These are phyloP conservation scores for Picocystis sp. DNA, from an alignment of 163 green algal species.

Conservation along the genomic window DNA sequence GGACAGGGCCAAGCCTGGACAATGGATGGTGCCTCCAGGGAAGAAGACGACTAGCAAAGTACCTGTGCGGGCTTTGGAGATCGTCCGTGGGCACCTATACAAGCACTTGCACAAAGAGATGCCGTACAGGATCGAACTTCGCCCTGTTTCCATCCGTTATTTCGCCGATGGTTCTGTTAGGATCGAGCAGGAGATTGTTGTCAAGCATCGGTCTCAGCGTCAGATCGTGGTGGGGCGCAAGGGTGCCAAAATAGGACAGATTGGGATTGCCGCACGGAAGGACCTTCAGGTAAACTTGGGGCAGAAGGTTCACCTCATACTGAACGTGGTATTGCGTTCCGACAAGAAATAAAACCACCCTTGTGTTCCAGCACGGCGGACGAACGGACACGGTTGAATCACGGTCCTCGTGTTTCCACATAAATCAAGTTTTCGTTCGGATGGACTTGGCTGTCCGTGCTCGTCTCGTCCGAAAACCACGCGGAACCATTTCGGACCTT, in stretches of 20 bases:
- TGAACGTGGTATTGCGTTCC: constrained; percentile 2
- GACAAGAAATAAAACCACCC: too few relatives aligned
- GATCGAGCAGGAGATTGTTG: constrained; percentile 5
- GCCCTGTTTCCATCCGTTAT: not conserved
- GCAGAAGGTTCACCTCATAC: not conserved
- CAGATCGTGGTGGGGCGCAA: constrained; percentile 5
- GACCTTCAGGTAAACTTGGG: constrained; percentile 1
- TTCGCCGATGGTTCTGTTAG: constrained; percentile 1
- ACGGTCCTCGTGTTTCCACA: too few relatives aligned
- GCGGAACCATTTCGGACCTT: too few relatives aligned
- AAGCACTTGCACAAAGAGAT: constrained; percentile 26
- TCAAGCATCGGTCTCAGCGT: constrained; percentile 1
- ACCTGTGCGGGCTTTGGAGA: constrained; percentile 25
- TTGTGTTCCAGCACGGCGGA: too few relatives aligned
- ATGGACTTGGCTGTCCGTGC: too few relatives aligned
- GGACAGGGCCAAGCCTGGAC: constrained; percentile 3
- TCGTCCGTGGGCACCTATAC: constrained; percentile 38
- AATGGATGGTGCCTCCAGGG: constrained; percentile 3
- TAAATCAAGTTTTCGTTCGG: too few relatives aligned
- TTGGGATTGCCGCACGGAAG: constrained; percentile 2
- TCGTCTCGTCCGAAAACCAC: too few relatives aligned
- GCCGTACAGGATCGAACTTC: constrained; percentile 16
- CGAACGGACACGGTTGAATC: too few relatives aligned
- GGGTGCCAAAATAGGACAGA: not conserved
- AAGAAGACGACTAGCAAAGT: constrained; percentile 14